These are phyloP conservation scores for Fremontodendron californicum DNA, from an alignment of 345 rosid species.

Conservation along the genomic window DNA sequence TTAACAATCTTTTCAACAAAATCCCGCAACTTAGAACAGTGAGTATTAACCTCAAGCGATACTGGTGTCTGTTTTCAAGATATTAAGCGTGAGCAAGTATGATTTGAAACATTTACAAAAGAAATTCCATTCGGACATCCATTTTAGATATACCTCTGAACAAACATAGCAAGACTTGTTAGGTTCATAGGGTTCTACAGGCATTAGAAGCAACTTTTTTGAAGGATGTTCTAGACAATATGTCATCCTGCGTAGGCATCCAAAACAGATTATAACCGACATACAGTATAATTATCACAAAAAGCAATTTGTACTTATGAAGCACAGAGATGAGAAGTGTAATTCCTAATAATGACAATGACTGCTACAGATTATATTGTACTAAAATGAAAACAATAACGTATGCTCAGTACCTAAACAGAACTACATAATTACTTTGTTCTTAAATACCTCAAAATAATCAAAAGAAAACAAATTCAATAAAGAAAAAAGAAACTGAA, in stretches of 20 bases:
- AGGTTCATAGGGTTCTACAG: conserved; percentile 88
- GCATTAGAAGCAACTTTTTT: conserved; percentile 92
- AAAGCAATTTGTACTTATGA: not conserved
- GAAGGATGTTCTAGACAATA: conserved; percentile 89
- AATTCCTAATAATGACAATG: not conserved
- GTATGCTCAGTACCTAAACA: not conserved
- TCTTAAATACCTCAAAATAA: not conserved
- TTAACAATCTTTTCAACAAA: conserved; percentile 88
- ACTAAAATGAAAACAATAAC: not conserved
- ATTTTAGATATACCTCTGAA: conserved; percentile 60
- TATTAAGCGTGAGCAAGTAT: conserved; percentile 13
- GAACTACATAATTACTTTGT: not conserved
- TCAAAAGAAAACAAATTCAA: not conserved
- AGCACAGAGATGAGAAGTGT: not conserved
- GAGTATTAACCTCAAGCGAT: conserved; percentile 77
- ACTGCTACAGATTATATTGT: not conserved
- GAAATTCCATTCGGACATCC: conserved; percentile 6
- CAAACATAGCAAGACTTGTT: conserved; percentile 94
- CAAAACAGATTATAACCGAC: not conserved
- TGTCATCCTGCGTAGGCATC: conserved; percentile 65
- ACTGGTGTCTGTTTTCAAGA: conserved; percentile 63
- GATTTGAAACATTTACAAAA: conserved; percentile 10
- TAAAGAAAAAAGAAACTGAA: conserved; percentile 13
- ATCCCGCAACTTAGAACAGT: conserved; percentile 71
- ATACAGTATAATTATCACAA: not conserved